Evolutionary conservation across 345 rosid species (phyloP), one percentile per base, ranked within the genome.

Genomic region (Durio zibethinus): DNA sequence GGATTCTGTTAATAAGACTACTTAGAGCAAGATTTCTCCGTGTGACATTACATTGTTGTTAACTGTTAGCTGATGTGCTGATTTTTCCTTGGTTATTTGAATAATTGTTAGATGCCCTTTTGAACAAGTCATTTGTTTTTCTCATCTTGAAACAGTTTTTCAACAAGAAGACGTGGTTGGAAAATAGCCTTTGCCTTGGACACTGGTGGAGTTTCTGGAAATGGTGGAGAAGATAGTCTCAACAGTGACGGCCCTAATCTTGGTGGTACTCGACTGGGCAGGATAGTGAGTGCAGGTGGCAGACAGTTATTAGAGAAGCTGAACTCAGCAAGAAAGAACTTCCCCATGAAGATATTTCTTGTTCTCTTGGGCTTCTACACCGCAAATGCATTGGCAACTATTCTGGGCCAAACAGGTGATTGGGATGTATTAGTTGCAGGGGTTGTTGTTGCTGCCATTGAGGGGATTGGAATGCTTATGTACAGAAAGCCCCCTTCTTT

Each of bases 361-460:
- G 83, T 96, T 12, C 90, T 96, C 18, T 83, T 96, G 69, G 98
- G 99, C 36, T 96, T 96, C 88, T 96, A 93, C 78, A 93, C 98
- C 0, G 99, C 99, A 45, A 96, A 96, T 86, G 99, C 99, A 20
- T 80, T 96, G 40, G 98, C 99, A 12, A 96, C 98, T 0, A 96
- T 96, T 83, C 99, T 96, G 61, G 98, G 98, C 29, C 99, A 96
- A 83, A 96, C 99, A 4, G 98, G 98, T 77, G 98, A 96, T 29
- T 96, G 98, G 99, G 98, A 96, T 54, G 98, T 93, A 29, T 82
- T 96, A 65, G 99, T 96, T 33, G 98, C 99, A 0, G 99, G 98
- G 21, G 85, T 96, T 16, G 97, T 93, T 29, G 99, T 93, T 50
- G 97, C 99, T 43, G 97, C 99, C 29, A 90, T 96, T 9, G 98